phyloP scores from a whole-genome alignment of 2,329 filamentous ascomycete species.

The Aureobasidium sp. region DNA sequence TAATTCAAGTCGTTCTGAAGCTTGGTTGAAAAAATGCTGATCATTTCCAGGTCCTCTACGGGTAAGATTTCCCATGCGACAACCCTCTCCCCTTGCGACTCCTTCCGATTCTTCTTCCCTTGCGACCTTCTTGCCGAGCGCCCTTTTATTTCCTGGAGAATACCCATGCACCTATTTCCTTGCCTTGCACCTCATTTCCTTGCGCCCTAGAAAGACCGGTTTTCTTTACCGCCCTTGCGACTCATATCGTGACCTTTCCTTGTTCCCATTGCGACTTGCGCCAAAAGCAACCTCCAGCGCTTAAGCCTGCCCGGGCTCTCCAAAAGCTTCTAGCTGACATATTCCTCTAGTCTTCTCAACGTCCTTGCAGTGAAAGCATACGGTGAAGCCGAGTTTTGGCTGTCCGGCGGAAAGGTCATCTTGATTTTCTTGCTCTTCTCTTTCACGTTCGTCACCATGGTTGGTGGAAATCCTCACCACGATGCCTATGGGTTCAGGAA shows the following conservation, averaged over 20 bases:
- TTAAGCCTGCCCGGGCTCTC: not conserved
- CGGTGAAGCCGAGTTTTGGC: conserved; percentile 39
- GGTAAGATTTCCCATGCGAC: conserved; percentile 11
- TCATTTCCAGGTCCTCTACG: not conserved
- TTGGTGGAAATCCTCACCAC: conserved; percentile 28
- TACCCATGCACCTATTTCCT: not conserved
- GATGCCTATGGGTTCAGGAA: conserved; percentile 39
- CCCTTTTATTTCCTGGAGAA: not conserved
- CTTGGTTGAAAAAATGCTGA: not conserved
- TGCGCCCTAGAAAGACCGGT: conserved; percentile 2
- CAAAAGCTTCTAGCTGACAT: conserved; percentile 9
- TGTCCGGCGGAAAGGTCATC: conserved; percentile 36
- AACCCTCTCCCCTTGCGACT: not conserved
- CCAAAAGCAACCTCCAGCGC: conserved; percentile 12
- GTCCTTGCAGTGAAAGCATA: conserved; percentile 39
- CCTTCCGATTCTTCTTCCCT: not conserved
- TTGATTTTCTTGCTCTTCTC: conserved; percentile 34
- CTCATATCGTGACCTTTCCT: not conserved
- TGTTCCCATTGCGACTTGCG: not conserved
- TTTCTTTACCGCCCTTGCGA: not conserved
- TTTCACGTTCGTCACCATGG: conserved; percentile 24
- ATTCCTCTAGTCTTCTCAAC: conserved; percentile 30
- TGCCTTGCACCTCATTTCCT: conserved; percentile 6
- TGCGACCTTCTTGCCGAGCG: conserved; percentile 14
- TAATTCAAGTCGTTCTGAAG: not conserved